Percentiles rank a stretch among this genome's conserved stretches.
These are phyloP conservation scores for Rosellinia necatrix DNA, from an alignment of 2,329 filamentous ascomycete genomes.

Conservation along the genomic window DNA sequence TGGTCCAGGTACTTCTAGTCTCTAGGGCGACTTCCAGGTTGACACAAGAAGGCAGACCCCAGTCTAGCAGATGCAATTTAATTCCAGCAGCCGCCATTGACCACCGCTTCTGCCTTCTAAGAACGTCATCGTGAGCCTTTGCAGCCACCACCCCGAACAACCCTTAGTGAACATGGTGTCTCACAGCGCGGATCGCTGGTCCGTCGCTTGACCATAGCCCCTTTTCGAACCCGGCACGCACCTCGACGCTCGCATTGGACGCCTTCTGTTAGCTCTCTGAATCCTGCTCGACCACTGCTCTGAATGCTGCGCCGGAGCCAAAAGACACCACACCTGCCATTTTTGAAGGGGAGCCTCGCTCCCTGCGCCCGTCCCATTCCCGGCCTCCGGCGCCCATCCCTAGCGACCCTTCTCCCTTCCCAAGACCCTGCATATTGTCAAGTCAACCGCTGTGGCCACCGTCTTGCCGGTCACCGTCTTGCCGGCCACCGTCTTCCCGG, in stretches of 20 bases:
- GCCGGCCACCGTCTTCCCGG: background rate
- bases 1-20: no score
- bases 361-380: background rate
- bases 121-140: slow-evolving; percentile 26
- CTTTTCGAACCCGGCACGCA: background rate
- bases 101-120: slow-evolving; percentile 9
- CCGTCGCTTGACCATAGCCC: slow-evolving; percentile 10
- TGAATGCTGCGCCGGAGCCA: no score
- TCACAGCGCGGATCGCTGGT: slow-evolving; percentile 1
- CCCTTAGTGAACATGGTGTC: slow-evolving; percentile 15
- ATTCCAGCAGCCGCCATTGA: slow-evolving; percentile 9
- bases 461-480: background rate
- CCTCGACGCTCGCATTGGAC: background rate
- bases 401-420: no score
- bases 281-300: no score
- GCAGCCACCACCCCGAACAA: background rate
- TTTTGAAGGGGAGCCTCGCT: no score
- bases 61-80: slow-evolving; percentile 5
- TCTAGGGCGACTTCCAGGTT: background rate
- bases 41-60: background rate
- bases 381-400: background rate
- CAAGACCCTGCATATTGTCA: no score
- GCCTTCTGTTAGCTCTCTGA: background rate
- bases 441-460: no score
- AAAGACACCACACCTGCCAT: no score